Percentiles rank a stretch among this genome's conserved stretches.
Conservation (phyloP, 176 grass and related monocot genomes). For the Bolboschoenus planiculmis region DNA sequence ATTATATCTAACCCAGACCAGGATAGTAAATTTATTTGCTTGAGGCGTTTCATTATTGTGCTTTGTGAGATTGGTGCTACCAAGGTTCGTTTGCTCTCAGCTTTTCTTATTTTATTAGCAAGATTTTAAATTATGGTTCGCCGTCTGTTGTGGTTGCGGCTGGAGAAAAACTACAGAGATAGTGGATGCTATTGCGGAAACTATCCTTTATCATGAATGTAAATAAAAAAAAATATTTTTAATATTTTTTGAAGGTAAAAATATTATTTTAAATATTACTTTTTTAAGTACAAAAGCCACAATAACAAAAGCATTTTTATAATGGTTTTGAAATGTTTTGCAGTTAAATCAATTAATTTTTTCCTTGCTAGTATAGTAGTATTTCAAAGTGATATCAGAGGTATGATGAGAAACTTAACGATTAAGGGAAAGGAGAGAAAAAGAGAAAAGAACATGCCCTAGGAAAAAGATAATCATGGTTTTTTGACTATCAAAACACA, state of each 20-base stretch:
- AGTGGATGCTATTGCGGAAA: background rate
- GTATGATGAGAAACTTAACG: too few relatives aligned
- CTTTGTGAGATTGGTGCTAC: constrained; percentile 81
- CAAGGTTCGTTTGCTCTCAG: constrained; percentile 50
- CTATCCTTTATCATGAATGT: background rate
- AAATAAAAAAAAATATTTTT: too few relatives aligned
- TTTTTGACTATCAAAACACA: too few relatives aligned
- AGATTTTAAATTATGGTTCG: background rate
- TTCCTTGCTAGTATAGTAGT: too few relatives aligned
- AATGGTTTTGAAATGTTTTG: too few relatives aligned
- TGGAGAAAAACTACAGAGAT: background rate
- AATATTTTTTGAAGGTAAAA: background rate
- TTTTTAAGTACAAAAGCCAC: too few relatives aligned
- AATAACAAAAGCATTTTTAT: too few relatives aligned
- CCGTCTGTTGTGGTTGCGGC: background rate
- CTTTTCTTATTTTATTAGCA: background rate
- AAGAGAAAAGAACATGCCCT: too few relatives aligned
- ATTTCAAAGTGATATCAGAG: too few relatives aligned
- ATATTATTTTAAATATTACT: background rate
- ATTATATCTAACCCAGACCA: constrained; percentile 84
- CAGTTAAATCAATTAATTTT: too few relatives aligned
- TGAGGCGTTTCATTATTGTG: constrained; percentile 90
- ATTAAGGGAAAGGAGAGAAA: too few relatives aligned
- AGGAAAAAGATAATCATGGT: too few relatives aligned
- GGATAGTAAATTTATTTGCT: constrained; percentile 81